Conservation (phyloP, 2,329 filamentous ascomycete genomes). For the Neonectria sp. region DNA sequence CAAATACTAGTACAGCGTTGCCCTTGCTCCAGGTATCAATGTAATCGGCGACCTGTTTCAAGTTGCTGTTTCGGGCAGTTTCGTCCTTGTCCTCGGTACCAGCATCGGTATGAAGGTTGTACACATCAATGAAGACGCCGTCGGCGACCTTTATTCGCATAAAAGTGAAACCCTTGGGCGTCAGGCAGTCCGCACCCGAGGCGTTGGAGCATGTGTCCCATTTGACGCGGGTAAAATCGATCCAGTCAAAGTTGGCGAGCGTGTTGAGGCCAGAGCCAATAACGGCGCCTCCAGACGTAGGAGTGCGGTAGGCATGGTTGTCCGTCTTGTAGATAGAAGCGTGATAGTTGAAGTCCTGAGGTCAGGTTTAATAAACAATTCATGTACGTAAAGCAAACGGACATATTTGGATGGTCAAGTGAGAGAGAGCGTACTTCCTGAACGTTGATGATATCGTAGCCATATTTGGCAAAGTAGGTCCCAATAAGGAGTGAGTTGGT, state of each 20-base stretch:
- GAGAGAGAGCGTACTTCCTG: slow-evolving; percentile 63
- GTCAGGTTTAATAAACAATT: too few relatives aligned
- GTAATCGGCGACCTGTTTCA: slow-evolving; percentile 72
- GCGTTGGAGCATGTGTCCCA: slow-evolving; percentile 72
- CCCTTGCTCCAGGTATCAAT: slow-evolving; percentile 70
- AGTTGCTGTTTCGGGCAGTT: slow-evolving; percentile 69
- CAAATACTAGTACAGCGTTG: slow-evolving; percentile 75
- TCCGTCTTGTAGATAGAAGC: slow-evolving; percentile 73
- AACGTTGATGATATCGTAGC: slow-evolving; percentile 74
- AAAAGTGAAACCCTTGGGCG: slow-evolving; percentile 79
- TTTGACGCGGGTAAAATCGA: slow-evolving; percentile 67
- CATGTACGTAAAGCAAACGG: too few relatives aligned
- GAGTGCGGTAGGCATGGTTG: slow-evolving; percentile 71
- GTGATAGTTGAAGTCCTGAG: slow-evolving; percentile 76
- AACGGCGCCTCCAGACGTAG: slow-evolving; percentile 75
- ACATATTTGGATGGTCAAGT: too few relatives aligned
- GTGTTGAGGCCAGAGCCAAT: slow-evolving; percentile 77
- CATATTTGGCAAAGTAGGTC: slow-evolving; percentile 67
- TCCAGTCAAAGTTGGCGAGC: slow-evolving; percentile 71
- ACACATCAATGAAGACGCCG: slow-evolving; percentile 71
- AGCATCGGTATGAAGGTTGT: slow-evolving; percentile 78
- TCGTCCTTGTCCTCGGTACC: slow-evolving; percentile 65
- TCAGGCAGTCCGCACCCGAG: slow-evolving; percentile 72
- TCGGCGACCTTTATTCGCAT: slow-evolving; percentile 71
- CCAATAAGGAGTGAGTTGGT: slow-evolving; percentile 72